phyloP scores from a whole-genome alignment of 2,329 filamentous ascomycete species.

The Xylariaceae sp. region DNA sequence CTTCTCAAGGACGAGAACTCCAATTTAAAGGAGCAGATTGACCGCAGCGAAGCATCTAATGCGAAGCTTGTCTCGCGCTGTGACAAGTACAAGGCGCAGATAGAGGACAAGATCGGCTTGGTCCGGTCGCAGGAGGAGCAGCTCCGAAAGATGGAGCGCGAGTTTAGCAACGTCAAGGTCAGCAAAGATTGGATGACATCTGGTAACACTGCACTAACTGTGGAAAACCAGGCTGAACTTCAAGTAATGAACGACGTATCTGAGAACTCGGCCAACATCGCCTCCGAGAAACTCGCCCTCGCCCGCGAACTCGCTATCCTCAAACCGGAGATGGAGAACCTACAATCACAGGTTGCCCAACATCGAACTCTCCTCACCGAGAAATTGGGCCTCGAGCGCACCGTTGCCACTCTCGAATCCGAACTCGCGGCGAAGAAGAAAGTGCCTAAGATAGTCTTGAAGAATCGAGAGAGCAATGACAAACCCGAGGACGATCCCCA shows the following conservation, averaged over 20 bases:
- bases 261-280: constrained; percentile 63
- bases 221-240: constrained; percentile 57
- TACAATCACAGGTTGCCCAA: constrained; percentile 48
- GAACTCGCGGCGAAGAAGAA: constrained; percentile 79
- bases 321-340: constrained; percentile 52
- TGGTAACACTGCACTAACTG: constrained; percentile 19
- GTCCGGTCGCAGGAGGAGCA: constrained; percentile 43
- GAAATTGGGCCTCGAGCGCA: constrained; percentile 73
- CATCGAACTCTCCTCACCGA: constrained; percentile 69
- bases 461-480: constrained; percentile 40
- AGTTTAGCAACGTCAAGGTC: constrained; percentile 47
- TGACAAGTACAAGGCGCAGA: constrained; percentile 37
- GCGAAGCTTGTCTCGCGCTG: constrained; percentile 35
- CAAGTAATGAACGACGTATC: constrained; percentile 61
- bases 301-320: constrained; percentile 47
- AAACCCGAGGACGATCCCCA: constrained; percentile 39
- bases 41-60: constrained; percentile 28
- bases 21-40: constrained; percentile 58
- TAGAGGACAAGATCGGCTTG: constrained; percentile 41
- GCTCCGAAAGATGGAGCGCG: constrained; percentile 44
- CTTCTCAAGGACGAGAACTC: constrained; percentile 72
- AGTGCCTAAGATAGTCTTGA: constrained; percentile 53
- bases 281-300: constrained; percentile 54
- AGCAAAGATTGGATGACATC: not conserved
- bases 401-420: constrained; percentile 70